Base-by-base conservation (phyloP, 768 basidiomycete genomes). In the Tricholoma flavovirens region DNA sequence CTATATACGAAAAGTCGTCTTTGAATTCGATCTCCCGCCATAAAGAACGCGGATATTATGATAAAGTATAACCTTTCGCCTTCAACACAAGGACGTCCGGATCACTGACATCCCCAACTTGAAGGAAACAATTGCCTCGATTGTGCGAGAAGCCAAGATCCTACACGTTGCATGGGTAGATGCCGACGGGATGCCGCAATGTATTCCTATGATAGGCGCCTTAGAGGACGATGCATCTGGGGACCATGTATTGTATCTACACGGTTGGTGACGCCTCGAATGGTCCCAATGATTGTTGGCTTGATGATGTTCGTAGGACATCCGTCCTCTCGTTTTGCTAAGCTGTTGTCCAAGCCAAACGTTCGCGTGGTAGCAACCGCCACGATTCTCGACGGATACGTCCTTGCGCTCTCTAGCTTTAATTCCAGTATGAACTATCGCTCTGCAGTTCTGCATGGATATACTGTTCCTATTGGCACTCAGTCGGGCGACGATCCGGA, bases 101-200 rank as follows among this genome's bases (percentile, higher is more conserved):
- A 15, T n/a, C n/a, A 30, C 8, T 30, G 1, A 49, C 46, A 49
- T 8, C 26, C n/a, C n/a, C n/a, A n/a, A n/a, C n/a, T 17, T 12
- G 15, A 49, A 49, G 26, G 46, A 49, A 49, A 17, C 26, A 49
- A 49, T 49, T n/a, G 46, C 46, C 3, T 30, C 46, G 9, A 49
- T 49, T 12, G 46, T 49, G n/a, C n/a, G 46, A 49, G 46, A 49
- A 30, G 46, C 46, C 8, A 49, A 49, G 46, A 49, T 49, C n/a
- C 29, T 49, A 10, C 46, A 49, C 46, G 29, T 49, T 9, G 46
- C 46, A 8, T 49, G 29, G n/a, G 46, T 49, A 49, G 46, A 30
- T n/a, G 29, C 9, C 14, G 46, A 49, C 8, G 46, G 46, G 29
- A 30, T 49, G 46, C 46, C 46, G 29, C 46, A 49, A 17, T 49